Base-by-base conservation (phyloP, 352 stramenopile species). In the Phytopythium helicoides region DNA sequence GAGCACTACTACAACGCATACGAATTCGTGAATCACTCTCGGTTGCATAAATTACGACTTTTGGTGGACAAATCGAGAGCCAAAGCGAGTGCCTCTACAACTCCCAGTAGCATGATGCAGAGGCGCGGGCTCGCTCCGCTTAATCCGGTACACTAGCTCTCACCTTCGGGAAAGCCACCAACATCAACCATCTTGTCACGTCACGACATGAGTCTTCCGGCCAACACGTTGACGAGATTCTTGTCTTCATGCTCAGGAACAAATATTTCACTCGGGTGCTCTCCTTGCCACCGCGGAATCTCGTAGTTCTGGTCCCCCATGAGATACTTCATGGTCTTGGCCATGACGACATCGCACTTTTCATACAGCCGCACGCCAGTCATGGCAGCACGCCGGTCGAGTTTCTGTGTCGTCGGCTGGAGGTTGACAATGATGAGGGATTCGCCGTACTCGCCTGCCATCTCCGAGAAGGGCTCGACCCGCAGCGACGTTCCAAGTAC, bases 401-500 rank as follows among this genome's bases (percentile, higher is more conserved):
- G 65, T 58, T 90, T 90, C 28, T 68, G 60, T 15, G 81, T 84
- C 8, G 82, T 93, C 0, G 73, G 56, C 54, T 86, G 74, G 40
- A 93, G 59, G 48, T 93, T 93, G 11, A 93, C 80, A 50, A 93
- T 88, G 44, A 73, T 73, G 35, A 93, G 58, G 12, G 77, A 76
- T 22, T 83, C 76, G 26, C 77, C 80, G 60, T 81, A 93, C 31
- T 84, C 76, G 12, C 82, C 80, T 6, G 82, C 82, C 80, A 93
- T 93, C 49, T 89, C 82, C 4, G 72, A 86, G 40, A 93, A 93
- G 9, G 82, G 82, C 48, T 90, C 82, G 12, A 93, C 82, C 10
- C 78, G 64, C 40, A 91, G 62, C 42, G 79, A 91, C 34, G 82
- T 93, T 10, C 82, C 82, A 0, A 93, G 67, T 47, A 93, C 82